Conservation (phyloP, 1,284 basidiomycete species). For the Bondarzewia mesenterica region DNA sequence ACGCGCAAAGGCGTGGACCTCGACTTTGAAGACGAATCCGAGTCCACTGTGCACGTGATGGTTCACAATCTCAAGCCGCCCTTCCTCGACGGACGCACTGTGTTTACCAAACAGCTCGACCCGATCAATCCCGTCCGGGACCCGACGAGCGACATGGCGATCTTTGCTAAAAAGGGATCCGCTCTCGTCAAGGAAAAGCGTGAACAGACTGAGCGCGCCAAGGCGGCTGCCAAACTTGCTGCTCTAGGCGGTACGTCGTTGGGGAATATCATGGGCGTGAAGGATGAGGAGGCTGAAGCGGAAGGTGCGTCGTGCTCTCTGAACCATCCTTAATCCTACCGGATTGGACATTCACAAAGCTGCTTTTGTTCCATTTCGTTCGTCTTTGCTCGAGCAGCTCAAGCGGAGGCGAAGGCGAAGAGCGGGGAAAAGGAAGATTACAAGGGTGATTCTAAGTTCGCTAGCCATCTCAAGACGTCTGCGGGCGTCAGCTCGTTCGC, state of each 20-base stretch:
- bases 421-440: conserved; percentile 48
- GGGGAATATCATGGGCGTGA: conserved; percentile 97
- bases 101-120: conserved; percentile 95
- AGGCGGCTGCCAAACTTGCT: conserved; percentile 93
- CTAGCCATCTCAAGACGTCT: conserved; percentile 77
- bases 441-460: conserved; percentile 95
- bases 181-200: conserved; percentile 90
- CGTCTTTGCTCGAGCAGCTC: conserved; percentile 31
- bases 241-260: conserved; percentile 87
- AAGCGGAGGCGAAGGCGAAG: conserved; percentile 43
- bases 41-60: conserved; percentile 94
- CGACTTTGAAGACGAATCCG: conserved; percentile 89
- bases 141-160: conserved; percentile 88
- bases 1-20: conserved; percentile 82
- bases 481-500: conserved; percentile 82
- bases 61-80: conserved; percentile 97
- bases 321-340: conserved; percentile 20
- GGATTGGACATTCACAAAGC: conserved; percentile 75
- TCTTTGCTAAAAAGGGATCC: conserved; percentile 95
- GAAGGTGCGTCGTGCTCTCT: conserved; percentile 51
- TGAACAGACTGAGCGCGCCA: conserved; percentile 91
- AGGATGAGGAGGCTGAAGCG: conserved; percentile 86
- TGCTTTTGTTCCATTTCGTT: conserved; percentile 19
- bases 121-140: conserved; percentile 97
- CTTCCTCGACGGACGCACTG: conserved; percentile 93